Evolutionary conservation across 1,139 yeast genomes (phyloP).

Genomic region (Diutina ranongensis): DNA sequence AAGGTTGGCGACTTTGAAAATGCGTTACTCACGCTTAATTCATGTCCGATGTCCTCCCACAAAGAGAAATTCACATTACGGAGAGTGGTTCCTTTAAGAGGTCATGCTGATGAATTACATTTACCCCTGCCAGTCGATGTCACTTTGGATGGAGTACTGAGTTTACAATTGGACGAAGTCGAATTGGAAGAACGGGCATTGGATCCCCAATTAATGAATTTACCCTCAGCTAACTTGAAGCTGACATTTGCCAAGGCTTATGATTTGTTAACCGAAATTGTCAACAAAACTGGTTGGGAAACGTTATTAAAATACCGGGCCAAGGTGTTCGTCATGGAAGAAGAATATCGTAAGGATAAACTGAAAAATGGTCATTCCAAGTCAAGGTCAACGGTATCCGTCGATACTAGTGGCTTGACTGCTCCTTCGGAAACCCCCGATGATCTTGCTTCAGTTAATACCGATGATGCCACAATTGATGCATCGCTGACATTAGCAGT

Average conservation of each 20-base stretch:
- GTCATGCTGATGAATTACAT: conserved; percentile 43
- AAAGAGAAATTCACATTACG: conserved; percentile 46
- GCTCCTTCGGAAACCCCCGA: conserved; percentile 9
- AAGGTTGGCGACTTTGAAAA: conserved; percentile 56
- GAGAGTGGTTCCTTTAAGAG: conserved; percentile 50
- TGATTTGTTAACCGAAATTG: conserved; percentile 65
- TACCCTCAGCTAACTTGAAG: conserved; percentile 68
- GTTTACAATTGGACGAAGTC: conserved; percentile 41
- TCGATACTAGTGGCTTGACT: conserved; percentile 6
- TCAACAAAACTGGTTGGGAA: conserved; percentile 78
- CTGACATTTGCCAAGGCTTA: conserved; percentile 77
- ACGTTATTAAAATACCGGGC: conserved; percentile 70
- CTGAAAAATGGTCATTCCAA: conserved; percentile 8
- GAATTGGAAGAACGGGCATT: conserved; percentile 41
- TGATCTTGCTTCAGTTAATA: conserved; percentile 7
- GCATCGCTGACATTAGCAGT: conserved; percentile 26
- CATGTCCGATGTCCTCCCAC: conserved; percentile 83
- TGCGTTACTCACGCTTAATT: conserved; percentile 75
- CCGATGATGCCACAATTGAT: conserved; percentile 7
- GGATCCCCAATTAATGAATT: conserved; percentile 55
- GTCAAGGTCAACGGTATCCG: conserved; percentile 10
- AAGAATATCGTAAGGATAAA: conserved; percentile 55
- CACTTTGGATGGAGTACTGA: conserved; percentile 49
- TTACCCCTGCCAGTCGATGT: conserved; percentile 78
- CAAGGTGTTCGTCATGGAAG: conserved; percentile 89